A percentile compares a stretch with the other conserved stretches of the same genome.
Conservation (phyloP, 2,329 filamentous ascomycete genomes). For the Ophiostoma sp. region DNA sequence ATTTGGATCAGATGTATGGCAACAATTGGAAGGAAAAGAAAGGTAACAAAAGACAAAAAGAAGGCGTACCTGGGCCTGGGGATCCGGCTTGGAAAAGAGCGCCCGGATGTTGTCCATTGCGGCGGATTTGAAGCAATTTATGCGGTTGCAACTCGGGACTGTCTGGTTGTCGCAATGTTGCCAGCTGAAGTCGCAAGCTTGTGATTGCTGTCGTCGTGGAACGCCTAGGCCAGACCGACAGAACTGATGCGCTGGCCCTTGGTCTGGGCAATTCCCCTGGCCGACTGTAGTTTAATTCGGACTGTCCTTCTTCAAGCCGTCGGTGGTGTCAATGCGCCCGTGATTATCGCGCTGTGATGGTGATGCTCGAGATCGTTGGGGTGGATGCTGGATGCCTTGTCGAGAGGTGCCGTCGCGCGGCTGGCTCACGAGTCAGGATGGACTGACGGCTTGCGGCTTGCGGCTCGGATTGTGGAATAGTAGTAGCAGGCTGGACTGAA, state of each 20-base stretch:
- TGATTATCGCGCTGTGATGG: not conserved
- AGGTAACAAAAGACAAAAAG: not conserved
- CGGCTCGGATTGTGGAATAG: not conserved
- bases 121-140: not conserved
- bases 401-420: not conserved
- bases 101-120: conserved; percentile 80
- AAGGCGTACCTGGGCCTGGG: conserved; percentile 76
- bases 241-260: not conserved
- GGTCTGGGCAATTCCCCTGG: not conserved
- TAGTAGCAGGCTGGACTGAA: not conserved
- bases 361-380: not conserved
- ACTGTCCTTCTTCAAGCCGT: too few species aligned
- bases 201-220: not conserved
- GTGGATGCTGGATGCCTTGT: not conserved
- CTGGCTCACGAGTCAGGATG: not conserved
- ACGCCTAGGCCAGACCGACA: not conserved
- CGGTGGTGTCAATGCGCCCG: not conserved
- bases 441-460: not conserved
- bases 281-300: not conserved
- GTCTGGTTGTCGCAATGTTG: not conserved
- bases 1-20: not conserved
- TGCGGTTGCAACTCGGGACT: not conserved
- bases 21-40: not conserved
- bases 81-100: conserved; percentile 87
- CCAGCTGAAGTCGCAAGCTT: not conserved